These are phyloP conservation scores for Ophiostoma himal-ulmi DNA, from an alignment of 2,329 filamentous ascomycete genomes.

Conservation along the genomic window DNA sequence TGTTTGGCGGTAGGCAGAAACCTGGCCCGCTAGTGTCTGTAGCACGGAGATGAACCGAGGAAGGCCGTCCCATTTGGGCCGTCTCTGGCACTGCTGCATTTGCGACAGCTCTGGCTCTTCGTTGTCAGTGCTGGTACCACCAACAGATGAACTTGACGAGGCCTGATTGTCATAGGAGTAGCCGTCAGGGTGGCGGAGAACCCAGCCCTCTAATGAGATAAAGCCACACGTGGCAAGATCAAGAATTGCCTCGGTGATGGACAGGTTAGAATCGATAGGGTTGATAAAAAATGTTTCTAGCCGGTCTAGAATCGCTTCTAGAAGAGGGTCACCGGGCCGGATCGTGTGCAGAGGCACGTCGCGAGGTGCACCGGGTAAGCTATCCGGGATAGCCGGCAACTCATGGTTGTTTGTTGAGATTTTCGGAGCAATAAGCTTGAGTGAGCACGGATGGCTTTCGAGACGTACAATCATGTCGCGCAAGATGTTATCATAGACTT, in stretches of 20 bases:
- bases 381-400: slow-evolving; percentile 49
- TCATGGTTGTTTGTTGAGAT: slow-evolving; percentile 52
- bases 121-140: neutral
- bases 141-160: neutral
- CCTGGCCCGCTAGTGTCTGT: slow-evolving; percentile 55
- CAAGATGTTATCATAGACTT: slow-evolving; percentile 64
- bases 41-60: slow-evolving; percentile 54
- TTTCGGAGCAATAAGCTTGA: slow-evolving; percentile 60
- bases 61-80: slow-evolving; percentile 49
- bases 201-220: slow-evolving; percentile 84
- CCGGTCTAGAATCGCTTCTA: slow-evolving; percentile 60
- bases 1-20: slow-evolving; percentile 54
- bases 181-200: slow-evolving; percentile 64
- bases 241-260: slow-evolving; percentile 75
- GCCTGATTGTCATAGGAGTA: slow-evolving; percentile 41
- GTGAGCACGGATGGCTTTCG: slow-evolving; percentile 67
- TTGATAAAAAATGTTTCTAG: slow-evolving; percentile 82
- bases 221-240: slow-evolving; percentile 79
- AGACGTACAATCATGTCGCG: slow-evolving; percentile 64
- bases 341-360: slow-evolving; percentile 58
- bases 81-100: slow-evolving; percentile 47
- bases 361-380: slow-evolving; percentile 54
- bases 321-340: slow-evolving; percentile 55
- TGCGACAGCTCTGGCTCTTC: slow-evolving; percentile 33
- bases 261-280: slow-evolving; percentile 83